Evolutionary conservation across 2,329 filamentous ascomycete species (phyloP).

Genomic region (Aspergillus fructus): DNA sequence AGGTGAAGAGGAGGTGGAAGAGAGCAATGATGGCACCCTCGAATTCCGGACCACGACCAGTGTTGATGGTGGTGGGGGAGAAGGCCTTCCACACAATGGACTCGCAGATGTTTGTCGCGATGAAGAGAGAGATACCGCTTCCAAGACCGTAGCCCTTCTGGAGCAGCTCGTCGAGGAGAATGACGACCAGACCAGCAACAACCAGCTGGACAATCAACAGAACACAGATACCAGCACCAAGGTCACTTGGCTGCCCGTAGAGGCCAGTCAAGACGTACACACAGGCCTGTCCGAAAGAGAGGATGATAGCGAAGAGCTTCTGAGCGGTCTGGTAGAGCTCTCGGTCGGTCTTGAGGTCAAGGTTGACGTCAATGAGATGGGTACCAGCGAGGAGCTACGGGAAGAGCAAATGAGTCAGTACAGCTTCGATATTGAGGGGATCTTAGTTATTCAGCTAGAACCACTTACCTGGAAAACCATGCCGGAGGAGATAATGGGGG

Average conservation of each 20-base stretch:
- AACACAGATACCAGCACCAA: slow-evolving; percentile 97
- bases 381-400: slow-evolving; percentile 85
- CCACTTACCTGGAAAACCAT: slow-evolving; percentile 87
- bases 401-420: slow-evolving; percentile 16
- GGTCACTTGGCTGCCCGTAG: slow-evolving; percentile 93
- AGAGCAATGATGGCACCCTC: slow-evolving; percentile 97
- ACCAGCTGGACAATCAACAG: slow-evolving; percentile 97
- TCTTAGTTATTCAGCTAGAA: not conserved
- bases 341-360: slow-evolving; percentile 99
- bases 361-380: slow-evolving; percentile 99
- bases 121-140: slow-evolving; percentile 98
- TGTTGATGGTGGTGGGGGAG: slow-evolving; percentile 99
- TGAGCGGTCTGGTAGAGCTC: slow-evolving; percentile 99
- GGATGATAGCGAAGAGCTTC: slow-evolving; percentile 97
- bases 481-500: slow-evolving; percentile 97
- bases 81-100: slow-evolving; percentile 99
- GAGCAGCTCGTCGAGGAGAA: slow-evolving; percentile 96
- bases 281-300: slow-evolving; percentile 95
- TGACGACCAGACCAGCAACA: slow-evolving; percentile 96
- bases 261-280: slow-evolving; percentile 98
- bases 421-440: not conserved
- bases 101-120: slow-evolving; percentile 99
- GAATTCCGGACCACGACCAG: slow-evolving; percentile 96
- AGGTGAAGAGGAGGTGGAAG: slow-evolving; percentile 96
- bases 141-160: slow-evolving; percentile 99